phyloP scores from a whole-genome alignment of 2,329 filamentous ascomycete genomes.

The Trichoderma endophyticum region DNA sequence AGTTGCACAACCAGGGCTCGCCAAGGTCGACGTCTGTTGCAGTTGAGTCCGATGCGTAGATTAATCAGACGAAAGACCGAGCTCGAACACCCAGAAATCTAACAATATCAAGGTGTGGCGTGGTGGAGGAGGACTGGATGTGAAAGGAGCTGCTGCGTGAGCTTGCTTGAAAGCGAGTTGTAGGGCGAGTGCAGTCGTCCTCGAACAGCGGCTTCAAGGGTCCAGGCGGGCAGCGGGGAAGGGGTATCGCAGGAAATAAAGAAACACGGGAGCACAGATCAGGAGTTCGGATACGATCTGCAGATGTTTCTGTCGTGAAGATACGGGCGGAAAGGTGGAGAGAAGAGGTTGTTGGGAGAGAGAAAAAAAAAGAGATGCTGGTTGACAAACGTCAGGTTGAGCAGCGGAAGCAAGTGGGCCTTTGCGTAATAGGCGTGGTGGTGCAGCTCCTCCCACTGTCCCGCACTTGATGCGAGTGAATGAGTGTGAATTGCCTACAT shows the following conservation, averaged over 20 bases:
- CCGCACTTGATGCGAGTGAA: conserved; percentile 15
- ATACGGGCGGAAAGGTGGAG: conserved; percentile 16
- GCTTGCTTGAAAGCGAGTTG: conserved; percentile 24
- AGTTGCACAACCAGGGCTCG: background rate
- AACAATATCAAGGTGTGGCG: background rate
- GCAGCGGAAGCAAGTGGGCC: conserved; percentile 35
- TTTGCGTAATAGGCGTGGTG: conserved; percentile 37
- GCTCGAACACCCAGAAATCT: background rate
- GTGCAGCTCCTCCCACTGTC: conserved; percentile 21
- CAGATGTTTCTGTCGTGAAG: conserved; percentile 11
- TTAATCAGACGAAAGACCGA: background rate
- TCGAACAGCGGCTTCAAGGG: conserved; percentile 34
- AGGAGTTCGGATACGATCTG: background rate
- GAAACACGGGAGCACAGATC: conserved; percentile 21
- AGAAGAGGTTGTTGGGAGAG: conserved; percentile 22
- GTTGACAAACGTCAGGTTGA: conserved; percentile 38
- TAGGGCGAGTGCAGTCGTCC: conserved; percentile 43
- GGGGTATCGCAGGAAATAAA: conserved; percentile 19
- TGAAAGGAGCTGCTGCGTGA: conserved; percentile 4
- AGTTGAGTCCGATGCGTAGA: background rate
- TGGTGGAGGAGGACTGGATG: background rate
- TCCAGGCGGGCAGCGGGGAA: conserved; percentile 17
- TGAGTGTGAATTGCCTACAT: conserved; percentile 5
- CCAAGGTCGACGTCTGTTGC: background rate
- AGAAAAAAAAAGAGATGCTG: conserved; percentile 21